Evolutionary conservation across 176 grass and related monocot species (phyloP).

Genomic region (Dactylis glomerata): DNA sequence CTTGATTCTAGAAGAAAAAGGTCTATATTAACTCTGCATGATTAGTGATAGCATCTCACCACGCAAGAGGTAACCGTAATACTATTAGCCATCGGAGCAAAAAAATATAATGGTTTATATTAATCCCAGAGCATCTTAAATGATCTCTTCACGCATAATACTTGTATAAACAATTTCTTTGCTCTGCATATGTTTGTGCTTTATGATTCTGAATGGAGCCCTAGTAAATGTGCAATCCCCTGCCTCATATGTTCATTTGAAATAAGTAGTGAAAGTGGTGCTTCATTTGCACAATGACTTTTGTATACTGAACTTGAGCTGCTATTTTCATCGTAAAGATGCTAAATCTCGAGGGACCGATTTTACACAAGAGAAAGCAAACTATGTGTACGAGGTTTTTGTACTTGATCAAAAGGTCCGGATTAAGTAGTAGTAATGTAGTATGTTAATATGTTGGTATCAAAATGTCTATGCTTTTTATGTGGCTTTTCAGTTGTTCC

Average conservation of each 20-base stretch:
- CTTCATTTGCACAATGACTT: slow-evolving; percentile 12
- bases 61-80: too few relatives aligned
- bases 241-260: background rate
- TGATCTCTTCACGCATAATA: too few relatives aligned
- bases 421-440: background rate
- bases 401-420: background rate
- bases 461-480: background rate
- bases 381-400: background rate
- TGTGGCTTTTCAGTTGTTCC: background rate
- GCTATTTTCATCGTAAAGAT: background rate
- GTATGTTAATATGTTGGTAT: too few relatives aligned
- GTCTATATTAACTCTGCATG: too few relatives aligned
- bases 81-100: too few relatives aligned
- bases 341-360: background rate
- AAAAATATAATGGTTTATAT: too few relatives aligned
- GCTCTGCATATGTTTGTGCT: background rate
- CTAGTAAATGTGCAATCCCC: background rate
- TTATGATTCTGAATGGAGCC: background rate
- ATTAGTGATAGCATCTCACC: too few relatives aligned
- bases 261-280: background rate
- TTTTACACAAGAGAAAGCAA: background rate
- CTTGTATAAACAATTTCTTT: background rate
- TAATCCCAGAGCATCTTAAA: too few relatives aligned
- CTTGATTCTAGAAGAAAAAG: too few relatives aligned
- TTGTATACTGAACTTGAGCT: background rate